Evolutionary conservation across 345 rosid species (phyloP), one percentile per base, ranked within the genome.

Genomic region (Citrus medica): DNA sequence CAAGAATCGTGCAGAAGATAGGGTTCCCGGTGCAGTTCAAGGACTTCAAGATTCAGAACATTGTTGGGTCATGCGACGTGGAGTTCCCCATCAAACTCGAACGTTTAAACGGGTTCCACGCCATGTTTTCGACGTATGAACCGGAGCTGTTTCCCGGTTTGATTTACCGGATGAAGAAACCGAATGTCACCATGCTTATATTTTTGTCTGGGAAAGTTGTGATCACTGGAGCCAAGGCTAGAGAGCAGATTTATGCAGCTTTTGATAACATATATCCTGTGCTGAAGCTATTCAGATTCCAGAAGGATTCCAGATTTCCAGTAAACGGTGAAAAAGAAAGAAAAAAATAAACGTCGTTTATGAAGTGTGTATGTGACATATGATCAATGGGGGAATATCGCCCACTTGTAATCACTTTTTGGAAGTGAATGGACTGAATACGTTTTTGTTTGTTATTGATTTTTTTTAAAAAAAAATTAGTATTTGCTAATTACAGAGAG

Each of bases 141-240:
- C 99, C 97, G 7, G 97, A 94, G 80, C 81, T 96, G 17, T 96
- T 96, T 75, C 98, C 97, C 0, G 97, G 98, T 21, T 82, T 96
- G 70, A 92, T 95, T 51, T 95, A 95, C 80, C 89, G 97, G 37
- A 96, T 96, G 98, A 94, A 92, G 81, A 90, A 86, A 13, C 99
- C 99, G 1, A 91, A 94, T 82, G 90, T 95, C 62, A 96, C 89
- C 46, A 93, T 94, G 61, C 95, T 96, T 40, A 94, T 96, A 65
- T 93, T 96, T 79, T 92, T 90, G 27, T 93, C 98, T 1, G 97
- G 98, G n/a, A 94, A 96, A 85, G 92, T 96, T 48, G 98, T 96
- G 68, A 93, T 96, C 74, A 94, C 99, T 8, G 97, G 99, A 58
- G 98, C 99, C 56, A 92, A 94, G 98, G 89, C 88, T 78, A 89